phyloP scores from a whole-genome alignment of 768 basidiomycete species.

The Suillus subaureus region DNA sequence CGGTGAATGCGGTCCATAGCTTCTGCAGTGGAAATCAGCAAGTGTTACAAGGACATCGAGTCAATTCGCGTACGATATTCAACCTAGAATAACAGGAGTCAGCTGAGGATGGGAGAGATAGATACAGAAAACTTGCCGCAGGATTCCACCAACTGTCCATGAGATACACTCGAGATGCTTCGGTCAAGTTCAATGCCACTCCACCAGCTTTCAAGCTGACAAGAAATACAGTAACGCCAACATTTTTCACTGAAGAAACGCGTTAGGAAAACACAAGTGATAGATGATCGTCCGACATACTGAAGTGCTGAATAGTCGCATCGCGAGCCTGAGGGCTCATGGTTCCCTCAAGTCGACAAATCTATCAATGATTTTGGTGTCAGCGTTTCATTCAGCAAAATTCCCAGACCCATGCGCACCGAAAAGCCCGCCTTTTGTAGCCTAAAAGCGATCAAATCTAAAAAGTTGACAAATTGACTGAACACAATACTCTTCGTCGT shows the following conservation, averaged over 20 bases:
- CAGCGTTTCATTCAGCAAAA: not conserved
- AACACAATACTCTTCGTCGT: conserved; percentile 98
- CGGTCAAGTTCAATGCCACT: conserved; percentile 87
- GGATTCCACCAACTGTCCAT: conserved; percentile 99
- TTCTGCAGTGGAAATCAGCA: conserved; percentile 47
- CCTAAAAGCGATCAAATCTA: conserved; percentile 92
- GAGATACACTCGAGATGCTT: conserved; percentile 91
- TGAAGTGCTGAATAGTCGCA: conserved; percentile 93
- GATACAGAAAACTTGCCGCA: conserved; percentile 52
- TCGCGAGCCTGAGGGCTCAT: conserved; percentile 98
- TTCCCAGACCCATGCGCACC: conserved; percentile 38
- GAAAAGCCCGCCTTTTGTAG: conserved; percentile 91
- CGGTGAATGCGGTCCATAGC: conserved; percentile 98
- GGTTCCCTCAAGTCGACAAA: conserved; percentile 93
- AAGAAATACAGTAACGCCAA: conserved; percentile 95
- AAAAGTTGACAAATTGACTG: conserved; percentile 91
- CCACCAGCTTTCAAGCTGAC: conserved; percentile 96
- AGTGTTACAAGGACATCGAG: not conserved
- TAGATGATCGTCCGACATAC: conserved; percentile 44
- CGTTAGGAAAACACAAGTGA: not conserved
- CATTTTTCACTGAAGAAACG: conserved; percentile 73
- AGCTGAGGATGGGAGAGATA: conserved; percentile 6
- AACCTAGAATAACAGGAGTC: conserved; percentile 41
- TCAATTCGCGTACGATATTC: conserved; percentile 68
- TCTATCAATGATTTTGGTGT: conserved; percentile 42